Evolutionary conservation across 2,329 filamentous ascomycete species (phyloP), one percentile per base, ranked within the genome.

Genomic region (Fusarium incarnatum): DNA sequence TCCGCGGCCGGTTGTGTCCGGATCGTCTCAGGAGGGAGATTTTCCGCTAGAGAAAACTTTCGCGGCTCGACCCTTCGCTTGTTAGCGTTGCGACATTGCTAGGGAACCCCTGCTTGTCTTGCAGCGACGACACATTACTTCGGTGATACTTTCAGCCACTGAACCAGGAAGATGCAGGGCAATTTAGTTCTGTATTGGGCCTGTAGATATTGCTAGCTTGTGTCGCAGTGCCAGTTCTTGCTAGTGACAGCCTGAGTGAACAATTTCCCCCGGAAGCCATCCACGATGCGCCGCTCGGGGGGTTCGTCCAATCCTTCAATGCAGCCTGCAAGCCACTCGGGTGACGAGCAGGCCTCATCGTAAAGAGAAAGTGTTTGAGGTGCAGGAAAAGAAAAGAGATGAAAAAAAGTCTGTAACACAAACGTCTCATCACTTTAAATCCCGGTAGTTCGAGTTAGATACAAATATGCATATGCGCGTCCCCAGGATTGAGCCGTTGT

Each of bases 401-500:
- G 6, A 56, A 4, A 23, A 3, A 15, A 18, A 54, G 22, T 20
- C 30, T 49, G 37, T 56, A 56, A 45, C 37, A 45, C 27, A 53
- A 20, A 7, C 9, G 59, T 57, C 59, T 64, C 50, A 57, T 16
- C 12, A 8, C 11, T 28, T 10, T 15, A 37, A 11, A 64, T 32
- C 50, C 45, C 18, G 30, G 59, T 46, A 41, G 12, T 15, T 22
- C 18, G 9, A 11, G 32, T 20, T 22, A 50, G 32, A 41, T 64
- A 49, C 44, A 64, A 63, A 64, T 64, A 64, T 64, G 44, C 64
- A 57, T 10, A 56, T 27, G n/a, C 25, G 9, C 7, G 20, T 16
- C 22, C 13, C 41, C 8, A 6, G 8, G 9, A 41, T 27, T 4
- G 34, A 53, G 6, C 25, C 7, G 10, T n/a, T 12, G 13, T 6